Evolutionary conservation across 371 early-diverging fungal species (phyloP).

Genomic region (Rhizopus sp.): DNA sequence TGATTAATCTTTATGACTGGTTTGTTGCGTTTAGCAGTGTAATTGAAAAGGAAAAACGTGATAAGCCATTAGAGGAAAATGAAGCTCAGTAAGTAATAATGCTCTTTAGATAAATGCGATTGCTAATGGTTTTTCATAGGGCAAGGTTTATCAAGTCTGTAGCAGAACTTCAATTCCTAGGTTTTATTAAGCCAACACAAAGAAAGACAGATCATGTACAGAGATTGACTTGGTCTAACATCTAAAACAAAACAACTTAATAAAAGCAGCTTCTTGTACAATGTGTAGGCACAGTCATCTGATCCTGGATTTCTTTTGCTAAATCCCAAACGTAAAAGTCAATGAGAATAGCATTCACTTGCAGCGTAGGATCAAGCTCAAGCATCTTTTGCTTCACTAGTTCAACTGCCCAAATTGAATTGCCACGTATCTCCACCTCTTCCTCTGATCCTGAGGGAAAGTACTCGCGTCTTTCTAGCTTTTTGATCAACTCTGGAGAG

Average conservation of each 20-base stretch:
- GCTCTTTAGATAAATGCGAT: not conserved
- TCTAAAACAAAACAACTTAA: conserved; percentile 22
- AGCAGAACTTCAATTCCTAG: conserved; percentile 85
- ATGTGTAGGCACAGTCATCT: conserved; percentile 75
- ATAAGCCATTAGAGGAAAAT: conserved; percentile 36
- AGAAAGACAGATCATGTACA: conserved; percentile 92
- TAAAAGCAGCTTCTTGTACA: conserved; percentile 18
- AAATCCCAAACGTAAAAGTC: conserved; percentile 92
- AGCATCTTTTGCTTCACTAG: conserved; percentile 58
- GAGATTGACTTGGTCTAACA: conserved; percentile 83
- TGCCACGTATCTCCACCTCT: conserved; percentile 88
- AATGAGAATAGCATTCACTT: conserved; percentile 74
- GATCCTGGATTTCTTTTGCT: conserved; percentile 68
- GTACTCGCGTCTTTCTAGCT: conserved; percentile 44
- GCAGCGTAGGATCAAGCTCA: conserved; percentile 24
- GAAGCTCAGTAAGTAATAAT: conserved; percentile 47
- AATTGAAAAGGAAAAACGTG: conserved; percentile 52
- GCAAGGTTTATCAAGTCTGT: conserved; percentile 87
- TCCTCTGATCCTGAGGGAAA: conserved; percentile 63
- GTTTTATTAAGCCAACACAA: conserved; percentile 86
- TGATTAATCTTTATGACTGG: conserved; percentile 95
- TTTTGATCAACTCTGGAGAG: conserved; percentile 55
- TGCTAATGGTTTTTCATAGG: conserved; percentile 23
- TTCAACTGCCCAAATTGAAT: conserved; percentile 87
- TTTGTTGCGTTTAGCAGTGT: conserved; percentile 79